Percentiles rank a stretch among this genome's conserved stretches.
phyloP scores from a whole-genome alignment of 805 yeast species.

The Wickerhamiella occidentalis region DNA sequence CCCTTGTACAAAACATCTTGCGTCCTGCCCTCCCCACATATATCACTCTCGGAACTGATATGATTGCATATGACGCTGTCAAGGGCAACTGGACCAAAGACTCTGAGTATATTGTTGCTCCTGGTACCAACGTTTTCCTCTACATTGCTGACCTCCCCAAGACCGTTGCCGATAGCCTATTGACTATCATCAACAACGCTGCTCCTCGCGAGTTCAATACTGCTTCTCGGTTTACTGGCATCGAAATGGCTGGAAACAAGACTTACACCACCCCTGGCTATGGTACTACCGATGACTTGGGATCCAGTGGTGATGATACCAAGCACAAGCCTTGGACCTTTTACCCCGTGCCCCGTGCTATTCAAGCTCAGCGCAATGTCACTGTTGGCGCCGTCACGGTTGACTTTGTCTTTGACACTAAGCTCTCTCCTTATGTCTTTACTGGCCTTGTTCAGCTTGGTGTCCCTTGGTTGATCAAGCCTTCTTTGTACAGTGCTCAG shows the following conservation, averaged over 20 bases:
- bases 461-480: conserved; percentile 16
- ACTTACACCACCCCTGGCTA: conserved; percentile 48
- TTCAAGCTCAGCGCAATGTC: conserved; percentile 36
- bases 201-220: conserved; percentile 19
- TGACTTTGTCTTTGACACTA: conserved; percentile 70
- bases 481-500: conserved; percentile 22
- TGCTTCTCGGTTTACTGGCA: conserved; percentile 13
- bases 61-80: conserved; percentile 73
- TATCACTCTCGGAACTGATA: conserved; percentile 70
- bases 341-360: conserved; percentile 67
- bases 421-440: conserved; percentile 44
- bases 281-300: conserved; percentile 73
- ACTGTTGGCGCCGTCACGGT: conserved; percentile 30
- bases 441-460: conserved; percentile 33
- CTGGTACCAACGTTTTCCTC: conserved; percentile 72
- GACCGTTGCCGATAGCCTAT: conserved; percentile 41
- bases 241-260: conserved; percentile 15
- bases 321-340: conserved; percentile 46
- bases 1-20: conserved; percentile 26
- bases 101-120: conserved; percentile 68
- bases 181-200: conserved; percentile 40
- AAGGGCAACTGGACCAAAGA: conserved; percentile 73
- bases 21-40: conserved; percentile 31
- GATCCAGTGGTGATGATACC: conserved; percentile 76
- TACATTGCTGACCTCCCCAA: conserved; percentile 46